Evolutionary conservation across 176 grass and related monocot genomes (phyloP).

Genomic region (Bolboschoenus planiculmis): DNA sequence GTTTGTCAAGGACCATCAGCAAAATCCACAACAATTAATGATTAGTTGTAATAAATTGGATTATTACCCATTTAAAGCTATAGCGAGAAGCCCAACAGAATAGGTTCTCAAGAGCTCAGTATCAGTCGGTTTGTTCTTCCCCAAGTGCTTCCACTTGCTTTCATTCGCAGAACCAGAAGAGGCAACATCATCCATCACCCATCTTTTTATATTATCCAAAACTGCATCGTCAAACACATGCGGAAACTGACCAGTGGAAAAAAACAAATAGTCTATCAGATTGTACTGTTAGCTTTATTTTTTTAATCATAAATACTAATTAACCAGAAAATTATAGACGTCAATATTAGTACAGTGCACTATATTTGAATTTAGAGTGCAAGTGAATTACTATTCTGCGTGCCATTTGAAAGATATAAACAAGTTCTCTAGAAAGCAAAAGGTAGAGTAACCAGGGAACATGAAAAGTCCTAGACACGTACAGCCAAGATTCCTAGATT

Average conservation of each 20-base stretch:
- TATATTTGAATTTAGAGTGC: not conserved
- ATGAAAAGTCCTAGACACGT: not conserved
- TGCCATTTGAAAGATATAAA: not conserved
- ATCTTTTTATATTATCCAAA: conserved; percentile 70
- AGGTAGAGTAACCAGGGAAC: not conserved
- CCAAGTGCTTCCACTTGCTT: conserved; percentile 56
- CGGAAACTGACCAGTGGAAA: conserved; percentile 51
- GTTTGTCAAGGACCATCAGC: not conserved
- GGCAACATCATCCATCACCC: conserved; percentile 53
- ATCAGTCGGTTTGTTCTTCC: conserved; percentile 63
- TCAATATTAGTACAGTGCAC: not conserved
- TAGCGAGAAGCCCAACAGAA: conserved; percentile 74
- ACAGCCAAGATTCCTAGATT: not conserved
- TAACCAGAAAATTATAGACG: not conserved
- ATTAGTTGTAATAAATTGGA: not conserved
- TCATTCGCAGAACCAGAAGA: conserved; percentile 24
- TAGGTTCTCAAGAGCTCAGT: conserved; percentile 64
- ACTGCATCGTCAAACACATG: conserved; percentile 70
- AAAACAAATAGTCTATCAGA: conserved; percentile 15
- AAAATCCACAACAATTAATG: not conserved
- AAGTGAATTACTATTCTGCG: not conserved
- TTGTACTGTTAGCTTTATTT: not conserved
- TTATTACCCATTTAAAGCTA: conserved; percentile 62
- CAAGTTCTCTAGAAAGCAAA: not conserved
- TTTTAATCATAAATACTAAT: not conserved